phyloP scores from a whole-genome alignment of 225 moss, liverwort and hornwort genomes.

The Takakia lepidozioides region DNA sequence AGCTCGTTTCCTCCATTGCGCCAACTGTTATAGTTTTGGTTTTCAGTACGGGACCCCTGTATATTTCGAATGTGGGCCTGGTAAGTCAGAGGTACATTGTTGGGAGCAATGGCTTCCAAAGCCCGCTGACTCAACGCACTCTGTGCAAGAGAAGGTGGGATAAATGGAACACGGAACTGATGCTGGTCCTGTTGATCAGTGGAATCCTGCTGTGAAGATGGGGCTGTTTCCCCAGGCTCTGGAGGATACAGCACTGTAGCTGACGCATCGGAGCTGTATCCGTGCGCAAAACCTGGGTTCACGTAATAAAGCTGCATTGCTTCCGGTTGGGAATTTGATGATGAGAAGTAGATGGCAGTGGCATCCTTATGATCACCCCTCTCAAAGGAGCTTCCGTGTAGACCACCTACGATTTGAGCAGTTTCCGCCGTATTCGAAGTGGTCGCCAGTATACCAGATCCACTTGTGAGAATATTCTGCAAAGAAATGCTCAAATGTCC shows the following conservation, averaged over 20 bases:
- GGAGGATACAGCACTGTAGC: constrained; percentile 14
- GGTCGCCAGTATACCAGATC: constrained; percentile 18
- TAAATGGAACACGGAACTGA: constrained; percentile 21
- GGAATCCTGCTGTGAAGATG: constrained; percentile 9
- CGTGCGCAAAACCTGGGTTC: constrained; percentile 17
- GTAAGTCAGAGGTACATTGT: constrained; percentile 19
- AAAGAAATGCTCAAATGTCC: constrained; percentile 26
- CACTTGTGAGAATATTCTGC: constrained; percentile 29
- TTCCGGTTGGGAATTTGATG: constrained; percentile 20
- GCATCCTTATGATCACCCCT: constrained; percentile 18
- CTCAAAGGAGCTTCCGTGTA: constrained; percentile 42
- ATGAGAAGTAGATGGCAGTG: constrained; percentile 19
- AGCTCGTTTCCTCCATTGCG: constrained; percentile 54
- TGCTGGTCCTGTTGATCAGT: constrained; percentile 17
- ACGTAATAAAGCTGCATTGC: constrained; percentile 31
- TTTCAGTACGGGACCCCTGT: constrained; percentile 10
- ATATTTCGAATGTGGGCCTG: constrained; percentile 14
- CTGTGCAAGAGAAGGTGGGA: constrained; percentile 18
- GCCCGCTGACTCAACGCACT: constrained; percentile 9
- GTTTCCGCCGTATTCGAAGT: constrained; percentile 16
- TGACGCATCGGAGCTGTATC: constrained; percentile 10
- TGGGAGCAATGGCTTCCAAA: constrained; percentile 5
- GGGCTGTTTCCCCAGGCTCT: constrained; percentile 9
- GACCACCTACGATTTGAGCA: constrained; percentile 40
- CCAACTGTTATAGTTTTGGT: constrained; percentile 45